A percentile compares a stretch with the other conserved stretches of the same genome.
phyloP scores from a whole-genome alignment of 2,329 filamentous ascomycete genomes.

The Cyanodermella asteris region DNA sequence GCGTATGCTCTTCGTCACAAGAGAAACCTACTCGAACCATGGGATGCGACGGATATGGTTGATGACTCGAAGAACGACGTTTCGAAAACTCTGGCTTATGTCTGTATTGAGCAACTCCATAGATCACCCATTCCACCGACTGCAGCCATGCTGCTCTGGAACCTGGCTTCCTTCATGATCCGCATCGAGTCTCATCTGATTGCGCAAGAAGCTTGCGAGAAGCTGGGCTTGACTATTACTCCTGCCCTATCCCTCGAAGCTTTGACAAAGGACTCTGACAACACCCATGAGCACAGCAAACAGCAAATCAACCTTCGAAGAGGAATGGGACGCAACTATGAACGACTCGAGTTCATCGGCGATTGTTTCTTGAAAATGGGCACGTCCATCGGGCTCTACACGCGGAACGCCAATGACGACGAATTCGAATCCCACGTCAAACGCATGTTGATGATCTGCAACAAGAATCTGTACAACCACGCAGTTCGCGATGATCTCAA shows the following conservation, averaged over 20 bases:
- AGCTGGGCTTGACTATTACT: constrained; percentile 41
- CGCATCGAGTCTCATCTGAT: constrained; percentile 67
- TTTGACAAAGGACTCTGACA: constrained; percentile 79
- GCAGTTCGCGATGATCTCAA: constrained; percentile 44
- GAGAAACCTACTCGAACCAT: constrained; percentile 64
- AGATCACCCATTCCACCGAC: no score
- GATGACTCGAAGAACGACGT: no score
- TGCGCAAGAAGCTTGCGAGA: constrained; percentile 47
- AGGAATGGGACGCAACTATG: constrained; percentile 89
- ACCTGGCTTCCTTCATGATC: constrained; percentile 71
- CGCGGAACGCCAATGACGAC: constrained; percentile 50
- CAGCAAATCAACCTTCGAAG: constrained; percentile 52
- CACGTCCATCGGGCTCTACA: constrained; percentile 71
- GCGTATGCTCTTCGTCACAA: constrained; percentile 53
- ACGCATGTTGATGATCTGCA: constrained; percentile 79
- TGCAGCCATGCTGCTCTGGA: no score
- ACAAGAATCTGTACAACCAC: constrained; percentile 65
- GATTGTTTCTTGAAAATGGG: constrained; percentile 93
- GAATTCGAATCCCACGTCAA: constrained; percentile 80
- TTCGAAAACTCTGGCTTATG: constrained; percentile 33
- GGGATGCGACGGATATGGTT: constrained; percentile 28
- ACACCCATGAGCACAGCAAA: constrained; percentile 47
- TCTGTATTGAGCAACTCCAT: constrained; percentile 55
- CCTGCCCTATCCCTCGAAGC: constrained; percentile 63
- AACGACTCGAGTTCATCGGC: constrained; percentile 79